Base-by-base conservation (phyloP, 257 asterid genomes). In the Fraxinus quadrangulata region DNA sequence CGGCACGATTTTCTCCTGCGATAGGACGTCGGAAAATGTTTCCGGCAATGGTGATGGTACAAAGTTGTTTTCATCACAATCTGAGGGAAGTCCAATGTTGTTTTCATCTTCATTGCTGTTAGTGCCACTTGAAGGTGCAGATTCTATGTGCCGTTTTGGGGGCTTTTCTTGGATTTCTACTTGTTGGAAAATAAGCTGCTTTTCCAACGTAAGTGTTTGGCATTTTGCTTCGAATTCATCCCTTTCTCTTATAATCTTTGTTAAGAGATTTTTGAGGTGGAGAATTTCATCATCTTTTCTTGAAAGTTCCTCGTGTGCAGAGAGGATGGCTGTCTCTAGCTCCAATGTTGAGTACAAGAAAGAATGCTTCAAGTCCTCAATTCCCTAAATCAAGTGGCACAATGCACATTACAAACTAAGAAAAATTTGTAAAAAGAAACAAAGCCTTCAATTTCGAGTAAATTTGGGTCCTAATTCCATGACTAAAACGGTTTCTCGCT, bases 211-310 rank as follows among this genome's bases (percentile, higher is more conserved):
- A 45, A 91, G 77, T 45, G 79, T 77, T 67, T 87, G 88, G 76
- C 85, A 90, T 84, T 90, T 84, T 34, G 85, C 81, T 2, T 85
- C 73, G 70, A 83, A 87, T 63, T 95, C 98, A 76, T 95, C 99
- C 77, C 90, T 89, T 19, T 95, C 99, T 31, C 84, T 84, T 59
- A 90, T 72, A 70, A 88, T 79, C 56, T 83, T 87, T 3, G 91
- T 73, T 34, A 95, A 39, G 23, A 93, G 83, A 74, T 76, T 74
- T 67, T 89, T 93, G 76, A 95, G 93, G 47, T 89, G 92, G 84
- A 89, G 63, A 49, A 95, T 84, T 65, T 95, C 99, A n/a, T 95
- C 96, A 67, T 95, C 96, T 78, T 95, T 95, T 70, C 96, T 86
- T 3, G 97, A 89, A 63, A 95, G 89, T 40, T 95, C 97, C 5